Evolutionary conservation across 2,329 filamentous ascomycete species (phyloP).

Genomic region (Aureobasidium uvarum): DNA sequence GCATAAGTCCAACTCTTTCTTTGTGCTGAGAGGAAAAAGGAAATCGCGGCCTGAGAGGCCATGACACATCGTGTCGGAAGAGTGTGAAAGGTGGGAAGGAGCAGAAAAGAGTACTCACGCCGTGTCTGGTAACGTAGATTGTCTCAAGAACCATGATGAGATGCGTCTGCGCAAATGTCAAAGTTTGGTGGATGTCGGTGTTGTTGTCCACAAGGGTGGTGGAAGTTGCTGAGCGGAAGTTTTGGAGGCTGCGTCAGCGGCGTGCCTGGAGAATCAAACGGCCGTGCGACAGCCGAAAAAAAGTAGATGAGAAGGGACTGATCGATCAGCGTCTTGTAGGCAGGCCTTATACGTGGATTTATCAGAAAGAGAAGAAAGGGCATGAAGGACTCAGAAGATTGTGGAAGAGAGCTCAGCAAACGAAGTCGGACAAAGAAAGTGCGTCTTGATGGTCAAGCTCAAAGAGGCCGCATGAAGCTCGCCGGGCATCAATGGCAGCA

Average conservation of each 20-base stretch:
- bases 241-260: constrained; percentile 27
- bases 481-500: constrained; percentile 8
- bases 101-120: constrained; percentile 43
- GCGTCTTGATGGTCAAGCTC: neutral
- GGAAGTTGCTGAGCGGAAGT: constrained; percentile 11
- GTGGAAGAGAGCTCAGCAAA: constrained; percentile 2
- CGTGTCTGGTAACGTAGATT: constrained; percentile 52
- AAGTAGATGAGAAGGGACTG: constrained; percentile 7
- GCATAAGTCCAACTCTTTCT: neutral
- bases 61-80: constrained; percentile 12
- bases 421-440: constrained; percentile 6
- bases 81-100: constrained; percentile 26
- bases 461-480: constrained; percentile 5
- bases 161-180: neutral
- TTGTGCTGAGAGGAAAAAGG: neutral
- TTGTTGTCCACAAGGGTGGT: constrained; percentile 24
- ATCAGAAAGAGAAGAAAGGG: neutral
- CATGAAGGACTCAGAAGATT: neutral
- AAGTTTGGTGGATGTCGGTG: neutral
- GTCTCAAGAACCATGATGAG: constrained; percentile 45
- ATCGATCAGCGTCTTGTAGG: neutral
- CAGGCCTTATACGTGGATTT: neutral
- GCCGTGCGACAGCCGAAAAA: constrained; percentile 22
- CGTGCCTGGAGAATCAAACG: constrained; percentile 1
- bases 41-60: neutral